Percentiles rank a stretch among this genome's conserved stretches.
These are phyloP conservation scores for Xylariaceae sp. DNA, from an alignment of 2,329 filamentous ascomycete genomes.

Conservation along the genomic window DNA sequence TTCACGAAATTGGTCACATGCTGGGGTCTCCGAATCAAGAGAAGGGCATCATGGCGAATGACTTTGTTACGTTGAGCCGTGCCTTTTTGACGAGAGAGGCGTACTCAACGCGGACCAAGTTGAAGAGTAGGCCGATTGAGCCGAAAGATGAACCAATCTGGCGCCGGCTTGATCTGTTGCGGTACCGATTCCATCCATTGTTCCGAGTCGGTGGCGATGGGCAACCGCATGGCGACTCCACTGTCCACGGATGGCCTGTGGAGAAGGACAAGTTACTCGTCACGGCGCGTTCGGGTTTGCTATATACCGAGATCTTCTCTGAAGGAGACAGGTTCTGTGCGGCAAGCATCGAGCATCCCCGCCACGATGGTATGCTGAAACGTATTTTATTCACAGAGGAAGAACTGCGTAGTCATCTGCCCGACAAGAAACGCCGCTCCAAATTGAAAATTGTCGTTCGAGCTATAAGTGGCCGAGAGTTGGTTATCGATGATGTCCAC, in stretches of 20 bases:
- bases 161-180: constrained; percentile 84
- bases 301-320: constrained; percentile 76
- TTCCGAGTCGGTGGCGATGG: constrained; percentile 79
- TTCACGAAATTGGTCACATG: constrained; percentile 86
- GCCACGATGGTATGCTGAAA: constrained; percentile 59
- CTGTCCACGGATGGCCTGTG: constrained; percentile 80
- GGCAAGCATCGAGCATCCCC: constrained; percentile 75
- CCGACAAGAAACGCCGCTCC: constrained; percentile 67
- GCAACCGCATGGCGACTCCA: constrained; percentile 60
- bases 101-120: constrained; percentile 81
- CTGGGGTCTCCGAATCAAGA: constrained; percentile 89
- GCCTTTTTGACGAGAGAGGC: constrained; percentile 78
- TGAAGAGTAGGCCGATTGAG: constrained; percentile 70
- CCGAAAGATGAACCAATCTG: constrained; percentile 82
- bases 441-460: constrained; percentile 70
- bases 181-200: constrained; percentile 85
- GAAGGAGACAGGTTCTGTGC: constrained; percentile 79
- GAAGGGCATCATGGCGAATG: constrained; percentile 84
- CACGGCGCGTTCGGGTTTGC: constrained; percentile 75
- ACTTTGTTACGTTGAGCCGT: constrained; percentile 80
- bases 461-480: constrained; percentile 68
- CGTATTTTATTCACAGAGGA: constrained; percentile 72
- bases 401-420: constrained; percentile 66
- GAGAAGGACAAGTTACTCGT: constrained; percentile 72
- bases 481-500: constrained; percentile 74